Evolutionary conservation across 2,329 filamentous ascomycete genomes (phyloP).

Genomic region (Sporothrix protearum): DNA sequence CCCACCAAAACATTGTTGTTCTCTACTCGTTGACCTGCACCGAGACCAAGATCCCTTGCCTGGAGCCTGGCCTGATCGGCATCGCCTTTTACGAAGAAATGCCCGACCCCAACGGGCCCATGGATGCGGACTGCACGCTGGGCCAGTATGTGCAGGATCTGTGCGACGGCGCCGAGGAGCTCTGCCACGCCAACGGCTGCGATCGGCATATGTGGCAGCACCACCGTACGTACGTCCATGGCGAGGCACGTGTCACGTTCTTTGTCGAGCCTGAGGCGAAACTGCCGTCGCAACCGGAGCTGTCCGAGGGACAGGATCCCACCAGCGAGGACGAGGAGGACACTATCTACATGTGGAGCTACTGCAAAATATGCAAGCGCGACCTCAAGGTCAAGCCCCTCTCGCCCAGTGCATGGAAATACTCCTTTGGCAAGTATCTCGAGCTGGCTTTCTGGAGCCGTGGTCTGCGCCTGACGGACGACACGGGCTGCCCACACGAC

Average conservation of each 20-base stretch:
- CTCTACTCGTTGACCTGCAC: slow-evolving; percentile 93
- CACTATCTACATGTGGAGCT: slow-evolving; percentile 95
- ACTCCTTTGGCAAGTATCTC: slow-evolving; percentile 98
- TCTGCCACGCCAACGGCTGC: slow-evolving; percentile 80
- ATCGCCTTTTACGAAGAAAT: slow-evolving; percentile 94
- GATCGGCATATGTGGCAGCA: slow-evolving; percentile 87
- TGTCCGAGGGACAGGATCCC: slow-evolving; percentile 33
- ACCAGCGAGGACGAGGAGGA: slow-evolving; percentile 42
- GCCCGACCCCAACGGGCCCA: slow-evolving; percentile 56
- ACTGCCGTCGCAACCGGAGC: slow-evolving; percentile 46
- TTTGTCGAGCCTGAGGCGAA: slow-evolving; percentile 67
- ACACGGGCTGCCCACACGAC: slow-evolving; percentile 74
- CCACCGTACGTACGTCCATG: slow-evolving; percentile 94
- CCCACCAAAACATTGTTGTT: slow-evolving; percentile 94
- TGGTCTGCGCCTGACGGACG: slow-evolving; percentile 67
- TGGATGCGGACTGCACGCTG: slow-evolving; percentile 85
- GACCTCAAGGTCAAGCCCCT: slow-evolving; percentile 87
- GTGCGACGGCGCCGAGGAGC: slow-evolving; percentile 69
- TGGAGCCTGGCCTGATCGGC: slow-evolving; percentile 83
- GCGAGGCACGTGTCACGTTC: slow-evolving; percentile 87
- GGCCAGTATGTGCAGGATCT: slow-evolving; percentile 94
- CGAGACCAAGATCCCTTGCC: slow-evolving; percentile 86
- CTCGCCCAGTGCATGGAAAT: slow-evolving; percentile 94
- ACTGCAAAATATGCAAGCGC: slow-evolving; percentile 85
- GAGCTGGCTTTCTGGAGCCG: slow-evolving; percentile 95